phyloP scores from a whole-genome alignment of 2,329 filamentous ascomycete genomes.

The Allantophomopsis lycopodina region DNA sequence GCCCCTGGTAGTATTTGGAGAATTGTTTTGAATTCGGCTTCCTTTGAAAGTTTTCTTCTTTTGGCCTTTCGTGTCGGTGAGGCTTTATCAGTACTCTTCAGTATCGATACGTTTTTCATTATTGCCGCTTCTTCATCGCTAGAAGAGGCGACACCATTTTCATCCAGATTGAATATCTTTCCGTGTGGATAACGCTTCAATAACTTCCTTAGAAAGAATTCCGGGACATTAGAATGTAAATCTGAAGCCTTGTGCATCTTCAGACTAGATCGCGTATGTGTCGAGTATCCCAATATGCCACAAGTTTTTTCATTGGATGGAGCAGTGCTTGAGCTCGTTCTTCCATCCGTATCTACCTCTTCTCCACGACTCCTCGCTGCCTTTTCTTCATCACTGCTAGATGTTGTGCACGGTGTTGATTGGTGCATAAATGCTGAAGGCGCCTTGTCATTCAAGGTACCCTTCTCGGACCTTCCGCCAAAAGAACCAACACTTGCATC shows the following conservation, averaged over 20 bases:
- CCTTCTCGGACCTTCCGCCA: conserved; percentile 11
- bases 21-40: conserved; percentile 18
- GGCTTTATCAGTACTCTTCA: too few relatives aligned
- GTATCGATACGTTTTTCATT: too few relatives aligned
- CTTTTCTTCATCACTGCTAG: conserved; percentile 13
- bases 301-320: conserved; percentile 9
- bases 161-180: conserved; percentile 17
- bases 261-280: conserved; percentile 12
- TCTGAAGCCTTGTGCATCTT: conserved; percentile 9
- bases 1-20: conserved; percentile 25
- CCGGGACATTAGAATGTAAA: conserved; percentile 10
- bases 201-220: conserved; percentile 12
- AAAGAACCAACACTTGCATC: conserved; percentile 17
- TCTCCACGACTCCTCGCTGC: neutral
- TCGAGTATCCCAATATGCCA: conserved; percentile 16
- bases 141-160: conserved; percentile 11
- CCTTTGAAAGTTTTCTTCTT: conserved; percentile 9
- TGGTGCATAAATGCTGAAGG: conserved; percentile 9
- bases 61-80: too few relatives aligned
- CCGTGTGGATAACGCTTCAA: conserved; percentile 17
- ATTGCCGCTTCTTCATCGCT: neutral
- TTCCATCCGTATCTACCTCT: neutral
- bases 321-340: neutral
- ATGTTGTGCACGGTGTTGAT: too few relatives aligned
- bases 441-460: conserved; percentile 10